A percentile compares a stretch with the other conserved stretches of the same genome.
These are phyloP conservation scores for Stemphylium vesicarium DNA, from an alignment of 2,329 filamentous ascomycete species.

Conservation along the genomic window DNA sequence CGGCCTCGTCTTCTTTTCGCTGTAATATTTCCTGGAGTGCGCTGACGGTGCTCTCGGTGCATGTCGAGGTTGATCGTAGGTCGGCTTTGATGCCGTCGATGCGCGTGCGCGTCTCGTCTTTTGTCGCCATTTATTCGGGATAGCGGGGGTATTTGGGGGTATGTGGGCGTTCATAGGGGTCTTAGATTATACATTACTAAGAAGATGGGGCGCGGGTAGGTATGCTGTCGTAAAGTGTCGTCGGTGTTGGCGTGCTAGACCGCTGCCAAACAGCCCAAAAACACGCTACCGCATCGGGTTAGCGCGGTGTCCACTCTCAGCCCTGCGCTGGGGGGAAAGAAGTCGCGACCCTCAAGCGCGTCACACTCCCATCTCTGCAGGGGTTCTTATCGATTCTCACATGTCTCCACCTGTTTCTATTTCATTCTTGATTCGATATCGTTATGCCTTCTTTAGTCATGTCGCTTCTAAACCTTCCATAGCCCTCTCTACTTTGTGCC, in stretches of 20 bases:
- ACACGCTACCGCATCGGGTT: slow-evolving; percentile 26
- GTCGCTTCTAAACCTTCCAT: no score
- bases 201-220: slow-evolving; percentile 19
- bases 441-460: no score
- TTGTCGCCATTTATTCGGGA: slow-evolving; percentile 34
- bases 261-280: slow-evolving; percentile 25
- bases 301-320: background rate
- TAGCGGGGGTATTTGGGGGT: background rate
- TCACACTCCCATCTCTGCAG: background rate
- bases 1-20: slow-evolving; percentile 41
- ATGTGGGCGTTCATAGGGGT: slow-evolving; percentile 20
- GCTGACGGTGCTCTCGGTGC: slow-evolving; percentile 55
- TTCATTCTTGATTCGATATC: no score
- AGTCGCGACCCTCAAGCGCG: background rate
- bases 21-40: slow-evolving; percentile 56
- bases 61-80: slow-evolving; percentile 56
- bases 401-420: no score
- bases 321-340: background rate
- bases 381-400: no score
- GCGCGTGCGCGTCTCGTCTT: slow-evolving; percentile 51
- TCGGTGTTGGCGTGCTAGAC: slow-evolving; percentile 14
- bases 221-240: slow-evolving; percentile 15
- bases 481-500: no score
- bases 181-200: slow-evolving; percentile 41
- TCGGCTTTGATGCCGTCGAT: slow-evolving; percentile 58